Percentiles rank a stretch among this genome's conserved stretches.
Conservation (phyloP, 1,284 basidiomycete species). For the Boletellus deceptivus region DNA sequence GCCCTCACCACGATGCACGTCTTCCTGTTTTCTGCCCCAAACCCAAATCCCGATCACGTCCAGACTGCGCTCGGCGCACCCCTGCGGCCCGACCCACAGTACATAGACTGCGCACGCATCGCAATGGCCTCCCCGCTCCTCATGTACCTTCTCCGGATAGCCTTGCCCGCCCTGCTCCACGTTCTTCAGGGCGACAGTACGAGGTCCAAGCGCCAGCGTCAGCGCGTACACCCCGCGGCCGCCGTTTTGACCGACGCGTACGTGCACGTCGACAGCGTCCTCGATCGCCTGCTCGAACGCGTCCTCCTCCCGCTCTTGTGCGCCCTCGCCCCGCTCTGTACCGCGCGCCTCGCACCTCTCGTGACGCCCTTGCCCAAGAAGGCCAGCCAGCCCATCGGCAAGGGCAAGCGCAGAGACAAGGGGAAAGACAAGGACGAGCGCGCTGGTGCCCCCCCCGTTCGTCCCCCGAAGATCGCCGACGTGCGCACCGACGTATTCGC, state of each 20-base stretch:
- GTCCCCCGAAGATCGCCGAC: conserved; percentile 8
- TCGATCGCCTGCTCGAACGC: conserved; percentile 20
- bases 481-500: conserved; percentile 21
- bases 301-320: conserved; percentile 25
- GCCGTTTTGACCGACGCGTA: background rate
- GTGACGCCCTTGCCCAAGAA: conserved; percentile 5
- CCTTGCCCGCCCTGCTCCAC: conserved; percentile 18
- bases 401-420: conserved; percentile 8
- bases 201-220: conserved; percentile 13
- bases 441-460: background rate
- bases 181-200: conserved; percentile 5
- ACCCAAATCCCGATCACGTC: background rate
- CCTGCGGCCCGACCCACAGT: conserved; percentile 3
- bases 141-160: conserved; percentile 19
- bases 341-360: conserved; percentile 16
- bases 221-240: background rate
- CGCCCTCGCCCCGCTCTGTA: conserved; percentile 20
- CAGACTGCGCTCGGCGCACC: background rate
- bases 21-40: conserved; percentile 25
- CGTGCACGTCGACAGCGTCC: conserved; percentile 17
- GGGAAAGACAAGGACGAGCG: background rate
- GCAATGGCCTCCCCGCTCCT: conserved; percentile 25
- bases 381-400: background rate
- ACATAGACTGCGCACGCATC: conserved; percentile 20
- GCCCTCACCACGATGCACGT: conserved; percentile 16